phyloP scores from a whole-genome alignment of 176 grass and related monocot genomes.

The Eremochloa ophiuroides region DNA sequence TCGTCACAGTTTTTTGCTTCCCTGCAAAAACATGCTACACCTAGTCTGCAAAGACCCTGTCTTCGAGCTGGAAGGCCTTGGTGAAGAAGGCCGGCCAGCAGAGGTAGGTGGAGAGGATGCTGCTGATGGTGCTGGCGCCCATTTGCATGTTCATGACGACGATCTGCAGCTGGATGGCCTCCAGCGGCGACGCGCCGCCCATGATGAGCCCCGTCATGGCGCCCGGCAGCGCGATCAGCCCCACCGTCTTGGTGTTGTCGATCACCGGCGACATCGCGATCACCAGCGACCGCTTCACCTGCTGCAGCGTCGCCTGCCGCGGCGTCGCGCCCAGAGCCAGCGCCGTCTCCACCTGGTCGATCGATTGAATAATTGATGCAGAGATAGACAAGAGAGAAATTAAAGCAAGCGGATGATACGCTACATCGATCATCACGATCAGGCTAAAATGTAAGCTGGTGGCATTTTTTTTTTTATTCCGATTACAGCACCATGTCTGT shows the following conservation, averaged over 20 bases:
- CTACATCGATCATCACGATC: no score
- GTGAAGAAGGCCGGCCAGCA: conserved; percentile 92
- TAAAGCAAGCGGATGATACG: no score
- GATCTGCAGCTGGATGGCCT: conserved; percentile 84
- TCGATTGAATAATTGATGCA: not conserved
- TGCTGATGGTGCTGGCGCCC: conserved; percentile 72
- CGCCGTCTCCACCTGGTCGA: conserved; percentile 95
- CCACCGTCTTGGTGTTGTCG: conserved; percentile 77
- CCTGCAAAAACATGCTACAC: no score
- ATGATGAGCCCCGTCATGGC: conserved; percentile 84
- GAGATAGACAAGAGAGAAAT: no score
- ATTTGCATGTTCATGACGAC: conserved; percentile 91
- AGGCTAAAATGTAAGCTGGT: no score
- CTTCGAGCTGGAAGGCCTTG: conserved; percentile 68
- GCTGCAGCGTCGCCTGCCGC: conserved; percentile 68
- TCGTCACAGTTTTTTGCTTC: not conserved
- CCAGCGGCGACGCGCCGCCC: conserved; percentile 69
- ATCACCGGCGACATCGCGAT: conserved; percentile 54
- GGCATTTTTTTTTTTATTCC: no score
- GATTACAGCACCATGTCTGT: no score
- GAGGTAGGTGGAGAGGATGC: conserved; percentile 74
- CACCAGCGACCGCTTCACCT: conserved; percentile 54
- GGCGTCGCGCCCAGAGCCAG: conserved; percentile 80
- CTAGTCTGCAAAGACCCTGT: conserved; percentile 12
- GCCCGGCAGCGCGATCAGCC: conserved; percentile 69